Evolutionary conservation across 352 stramenopile genomes (phyloP), one percentile per base, ranked within the genome.

Genomic region (Phytophthora agathidicida): DNA sequence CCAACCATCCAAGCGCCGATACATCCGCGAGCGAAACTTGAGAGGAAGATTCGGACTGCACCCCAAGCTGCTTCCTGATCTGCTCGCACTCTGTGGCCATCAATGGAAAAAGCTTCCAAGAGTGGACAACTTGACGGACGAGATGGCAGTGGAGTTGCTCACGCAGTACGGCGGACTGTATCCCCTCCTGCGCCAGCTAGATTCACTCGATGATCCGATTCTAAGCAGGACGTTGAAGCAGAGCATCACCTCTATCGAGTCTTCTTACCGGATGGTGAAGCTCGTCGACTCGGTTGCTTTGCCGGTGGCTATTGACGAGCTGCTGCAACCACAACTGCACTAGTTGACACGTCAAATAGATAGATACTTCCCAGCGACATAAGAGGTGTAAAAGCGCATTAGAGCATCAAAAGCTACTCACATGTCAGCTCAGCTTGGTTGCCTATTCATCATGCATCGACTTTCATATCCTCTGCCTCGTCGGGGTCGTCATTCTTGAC

Each of bases 261-360:
- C 68, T n/a, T 84, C 79, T n/a, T 85, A 91, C 32, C 77, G 81
- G 14, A 85, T 91, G 44, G 79, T 86, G 7, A 88, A 90, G 52
- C 77, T 94, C 3, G 60, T 85, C 24, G 51, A 71, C 23, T 63
- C 70, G 24, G 63, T 89, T 38, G 28, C 60, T 10, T 57, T 94
- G n/a, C 83, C 85, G 0, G 28, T 88, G 2, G 49, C 73, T 9
- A 68, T 94, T 7, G 50, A 69, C 0, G 68, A 89, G 5, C 62
- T 94, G 19, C 54, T 58, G 27, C 41, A 23, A 9, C 80, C 80
- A n/a, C 49, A 71, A 24, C 58, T 88, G 3, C 56, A 49, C 11
- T 71, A 68, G 23, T n/a, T n/a, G n/a, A n/a, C n/a, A 20, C 33
- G 27, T 6, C 23, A 57, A 28, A 45, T 43, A 62, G 19, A 50